Percentiles rank a stretch among this genome's conserved stretches.
These are phyloP conservation scores for Pyrenophora teres DNA, from an alignment of 2,329 filamentous ascomycete species.

Conservation along the genomic window DNA sequence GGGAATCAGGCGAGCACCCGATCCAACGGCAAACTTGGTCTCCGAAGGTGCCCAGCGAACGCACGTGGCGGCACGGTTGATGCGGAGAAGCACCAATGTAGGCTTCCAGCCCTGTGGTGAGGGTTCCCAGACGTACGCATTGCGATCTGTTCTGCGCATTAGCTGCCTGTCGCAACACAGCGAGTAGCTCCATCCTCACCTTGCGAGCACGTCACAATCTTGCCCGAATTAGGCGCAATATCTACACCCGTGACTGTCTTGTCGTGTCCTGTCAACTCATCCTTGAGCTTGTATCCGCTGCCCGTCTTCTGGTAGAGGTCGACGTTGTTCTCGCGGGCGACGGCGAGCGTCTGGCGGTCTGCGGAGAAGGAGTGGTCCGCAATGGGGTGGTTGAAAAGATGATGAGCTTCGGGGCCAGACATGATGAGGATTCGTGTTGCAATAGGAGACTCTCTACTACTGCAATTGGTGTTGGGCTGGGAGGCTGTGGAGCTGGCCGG, in stretches of 20 bases:
- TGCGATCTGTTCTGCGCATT: conserved; percentile 69
- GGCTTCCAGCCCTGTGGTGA: conserved; percentile 94
- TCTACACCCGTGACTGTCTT: conserved; percentile 97
- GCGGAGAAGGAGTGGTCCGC: conserved; percentile 98
- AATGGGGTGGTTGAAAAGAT: conserved; percentile 95
- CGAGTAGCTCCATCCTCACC: conserved; percentile 56
- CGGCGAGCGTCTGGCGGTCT: conserved; percentile 84
- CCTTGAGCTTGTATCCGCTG: conserved; percentile 78
- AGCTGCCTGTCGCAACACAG: conserved; percentile 17
- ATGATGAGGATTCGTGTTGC: conserved; percentile 60
- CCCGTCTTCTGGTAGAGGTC: conserved; percentile 82
- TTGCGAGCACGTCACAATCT: conserved; percentile 97
- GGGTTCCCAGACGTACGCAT: conserved; percentile 97
- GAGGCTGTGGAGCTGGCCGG: conserved; percentile 8
- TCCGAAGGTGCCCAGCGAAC: conserved; percentile 97
- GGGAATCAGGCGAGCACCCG: conserved; percentile 91
- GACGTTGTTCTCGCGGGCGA: conserved; percentile 86
- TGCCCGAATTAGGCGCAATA: conserved; percentile 86
- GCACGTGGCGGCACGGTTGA: conserved; percentile 94
- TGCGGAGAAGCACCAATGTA: conserved; percentile 92
- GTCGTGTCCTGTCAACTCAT: conserved; percentile 94
- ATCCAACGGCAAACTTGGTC: conserved; percentile 96
- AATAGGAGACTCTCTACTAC: conserved; percentile 99
- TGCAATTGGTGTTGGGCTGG: conserved; percentile 24
- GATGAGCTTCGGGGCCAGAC: conserved; percentile 87